These are phyloP conservation scores for Globomyces sp. DNA, from an alignment of 371 early-diverging fungal genomes.

Conservation along the genomic window DNA sequence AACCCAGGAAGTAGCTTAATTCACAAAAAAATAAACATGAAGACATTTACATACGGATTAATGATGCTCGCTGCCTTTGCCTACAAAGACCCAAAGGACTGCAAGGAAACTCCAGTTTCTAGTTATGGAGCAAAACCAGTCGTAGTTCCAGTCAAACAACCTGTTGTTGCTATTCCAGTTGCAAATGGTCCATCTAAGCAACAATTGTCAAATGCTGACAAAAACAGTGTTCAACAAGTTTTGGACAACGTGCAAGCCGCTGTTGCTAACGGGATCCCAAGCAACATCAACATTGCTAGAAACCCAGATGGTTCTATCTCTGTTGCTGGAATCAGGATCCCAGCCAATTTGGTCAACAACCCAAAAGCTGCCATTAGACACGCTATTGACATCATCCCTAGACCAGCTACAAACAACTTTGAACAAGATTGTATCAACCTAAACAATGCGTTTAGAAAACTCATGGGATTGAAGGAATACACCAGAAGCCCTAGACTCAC, in stretches of 20 bases:
- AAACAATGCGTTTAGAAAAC: neutral
- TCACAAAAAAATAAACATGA: no score
- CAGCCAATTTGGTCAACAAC: neutral
- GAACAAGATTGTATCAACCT: slow-evolving; percentile 3
- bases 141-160: slow-evolving; percentile 1
- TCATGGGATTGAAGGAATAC: neutral
- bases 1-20: no score
- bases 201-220: no score
- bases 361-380: neutral
- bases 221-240: no score
- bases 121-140: neutral
- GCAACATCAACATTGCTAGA: no score
- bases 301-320: no score
- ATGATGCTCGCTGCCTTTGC: no score
- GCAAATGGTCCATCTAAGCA: neutral
- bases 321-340: neutral
- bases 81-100: no score
- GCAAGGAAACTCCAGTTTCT: neutral
- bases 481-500: neutral
- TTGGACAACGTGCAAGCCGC: no score
- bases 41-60: no score
- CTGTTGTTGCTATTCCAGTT: neutral
- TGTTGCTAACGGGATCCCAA: no score
- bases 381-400: no score
- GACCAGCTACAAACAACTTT: neutral